Base-by-base conservation (phyloP, 108 stramenopile species). In the Nannochloropsis oceanica region DNA sequence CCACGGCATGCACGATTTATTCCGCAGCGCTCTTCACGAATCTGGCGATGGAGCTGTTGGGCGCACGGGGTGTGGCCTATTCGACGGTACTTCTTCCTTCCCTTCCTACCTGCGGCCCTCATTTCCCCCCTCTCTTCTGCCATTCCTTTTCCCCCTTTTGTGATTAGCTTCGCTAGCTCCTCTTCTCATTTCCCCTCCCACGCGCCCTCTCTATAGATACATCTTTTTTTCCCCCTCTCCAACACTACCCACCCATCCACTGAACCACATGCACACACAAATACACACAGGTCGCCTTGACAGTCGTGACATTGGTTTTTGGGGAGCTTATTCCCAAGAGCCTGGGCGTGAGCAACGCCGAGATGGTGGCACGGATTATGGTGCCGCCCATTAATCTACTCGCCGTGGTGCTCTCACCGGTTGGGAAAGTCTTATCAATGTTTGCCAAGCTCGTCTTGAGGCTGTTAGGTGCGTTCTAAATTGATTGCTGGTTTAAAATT, bases 261-360 rank as follows among this genome's bases (percentile, higher is more conserved):
- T 12, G 3, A 11, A 12, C 34, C 81, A 22, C 27, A 27, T 0
- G 11, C 12, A 10, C 5, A 34, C 5, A 34, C 34, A 34, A 1
- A 34, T 34, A 5, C 34, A 34, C 34, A 34, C 34, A 34, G 34
- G 34, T 73, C 9, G 79, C 59, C 8, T 82, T 98, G 84, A 98
- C 97, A 20, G 91, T 91, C 9, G 80, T 95, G 42, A 98, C 97
- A 7, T 89, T 98, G 11, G 96, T 97, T 92, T 97, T 96, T 89
- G 97, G 97, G 18, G 97, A 98, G 84, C 87, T 98, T 13, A 80
- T 98, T 34, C 97, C 97, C 84, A 98, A 98, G 87, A 92, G 93
- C 12, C 91, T 98, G 44, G 97, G 96, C 79, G 96, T 98, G 14
- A 94, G 91, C 43, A 96, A 97, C 90, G 96, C 96, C 22, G 97